These are phyloP conservation scores for Auriscalpium orientale DNA, from an alignment of 768 basidiomycete species.

Conservation along the genomic window DNA sequence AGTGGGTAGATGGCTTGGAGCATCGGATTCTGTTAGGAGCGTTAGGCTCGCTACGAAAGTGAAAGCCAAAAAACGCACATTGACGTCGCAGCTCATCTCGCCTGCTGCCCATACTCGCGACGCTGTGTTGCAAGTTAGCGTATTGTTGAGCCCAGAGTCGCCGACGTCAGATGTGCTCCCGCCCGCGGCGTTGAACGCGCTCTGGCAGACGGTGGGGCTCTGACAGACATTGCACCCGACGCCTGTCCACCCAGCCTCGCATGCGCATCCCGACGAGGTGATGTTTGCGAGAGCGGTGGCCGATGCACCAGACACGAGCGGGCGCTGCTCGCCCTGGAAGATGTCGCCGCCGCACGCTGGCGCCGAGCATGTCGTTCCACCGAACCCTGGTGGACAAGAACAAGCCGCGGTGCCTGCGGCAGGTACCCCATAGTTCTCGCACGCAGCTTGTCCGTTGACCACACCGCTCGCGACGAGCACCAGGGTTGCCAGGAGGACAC, in stretches of 20 bases:
- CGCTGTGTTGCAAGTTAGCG: constrained; percentile 62
- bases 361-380: constrained; percentile 58
- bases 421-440: constrained; percentile 60
- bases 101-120: constrained; percentile 71
- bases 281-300: constrained; percentile 50
- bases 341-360: constrained; percentile 78
- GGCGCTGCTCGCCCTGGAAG: constrained; percentile 59
- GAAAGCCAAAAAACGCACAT: constrained; percentile 31
- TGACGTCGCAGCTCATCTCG: constrained; percentile 79
- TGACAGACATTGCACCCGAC: constrained; percentile 77
- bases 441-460: constrained; percentile 26
- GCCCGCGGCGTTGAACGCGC: constrained; percentile 41
- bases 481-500: too few species aligned
- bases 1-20: constrained; percentile 69
- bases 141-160: constrained; percentile 45
- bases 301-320: constrained; percentile 34
- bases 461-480: too few species aligned
- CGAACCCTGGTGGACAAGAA: constrained; percentile 77
- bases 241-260: constrained; percentile 71
- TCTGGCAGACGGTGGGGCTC: constrained; percentile 57
- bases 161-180: constrained; percentile 23
- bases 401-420: constrained; percentile 47
- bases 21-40: constrained; percentile 62
- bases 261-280: constrained; percentile 59
- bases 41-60: neutral